phyloP scores from a whole-genome alignment of 116 monocot genomes.

The Cymodocea nodosa region DNA sequence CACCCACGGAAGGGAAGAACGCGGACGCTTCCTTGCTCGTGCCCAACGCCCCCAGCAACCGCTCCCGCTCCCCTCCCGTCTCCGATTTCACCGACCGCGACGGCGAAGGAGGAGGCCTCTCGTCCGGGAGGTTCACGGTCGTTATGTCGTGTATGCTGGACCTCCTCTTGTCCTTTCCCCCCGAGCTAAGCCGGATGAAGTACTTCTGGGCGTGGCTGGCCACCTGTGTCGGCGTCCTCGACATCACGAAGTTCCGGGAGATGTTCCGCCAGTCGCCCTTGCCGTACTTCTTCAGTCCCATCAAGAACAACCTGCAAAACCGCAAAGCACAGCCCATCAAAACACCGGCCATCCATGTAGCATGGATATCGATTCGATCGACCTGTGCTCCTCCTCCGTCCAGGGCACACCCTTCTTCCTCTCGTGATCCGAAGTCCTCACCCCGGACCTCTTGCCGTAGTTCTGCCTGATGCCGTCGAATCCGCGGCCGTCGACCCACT shows the following conservation, averaged over 20 bases:
- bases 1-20: no score
- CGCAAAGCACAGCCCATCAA: background rate
- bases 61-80: no score
- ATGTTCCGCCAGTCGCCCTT: slow-evolving; percentile 79
- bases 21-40: no score
- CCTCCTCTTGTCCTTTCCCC: slow-evolving; percentile 67
- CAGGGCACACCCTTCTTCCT: slow-evolving; percentile 81
- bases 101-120: slow-evolving; percentile 18
- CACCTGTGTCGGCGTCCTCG: slow-evolving; percentile 67
- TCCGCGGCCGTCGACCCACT: slow-evolving; percentile 19
- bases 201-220: slow-evolving; percentile 79
- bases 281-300: slow-evolving; percentile 55
- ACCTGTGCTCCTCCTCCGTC: slow-evolving; percentile 79
- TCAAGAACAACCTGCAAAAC: slow-evolving; percentile 46
- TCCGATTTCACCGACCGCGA: slow-evolving; percentile 8
- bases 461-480: slow-evolving; percentile 18
- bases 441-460: slow-evolving; percentile 26
- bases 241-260: slow-evolving; percentile 38
- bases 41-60: no score
- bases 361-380: background rate
- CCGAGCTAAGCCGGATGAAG: slow-evolving; percentile 55
- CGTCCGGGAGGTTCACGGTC: slow-evolving; percentile 34
- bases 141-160: slow-evolving; percentile 81
- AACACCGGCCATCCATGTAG: no score
- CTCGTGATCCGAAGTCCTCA: slow-evolving; percentile 37